These are phyloP conservation scores for Sarcodon aspratus DNA, from an alignment of 768 basidiomycete genomes.

Conservation along the genomic window DNA sequence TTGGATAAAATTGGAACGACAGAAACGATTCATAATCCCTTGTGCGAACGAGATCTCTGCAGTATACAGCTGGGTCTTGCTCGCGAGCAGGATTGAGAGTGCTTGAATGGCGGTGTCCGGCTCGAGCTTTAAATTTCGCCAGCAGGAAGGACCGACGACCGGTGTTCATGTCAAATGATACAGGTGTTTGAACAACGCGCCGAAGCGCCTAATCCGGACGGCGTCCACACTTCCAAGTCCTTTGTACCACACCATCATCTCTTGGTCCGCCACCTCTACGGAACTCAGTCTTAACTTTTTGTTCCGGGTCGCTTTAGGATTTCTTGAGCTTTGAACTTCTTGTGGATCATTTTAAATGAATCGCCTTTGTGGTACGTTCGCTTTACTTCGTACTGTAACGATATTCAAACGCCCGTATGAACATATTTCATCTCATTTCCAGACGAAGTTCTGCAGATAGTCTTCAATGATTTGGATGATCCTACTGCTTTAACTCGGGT, in stretches of 20 bases:
- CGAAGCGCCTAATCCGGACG: no score
- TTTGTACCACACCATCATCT: background rate
- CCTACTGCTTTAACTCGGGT: constrained; percentile 46
- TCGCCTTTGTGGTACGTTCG: constrained; percentile 52
- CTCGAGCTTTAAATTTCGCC: no score
- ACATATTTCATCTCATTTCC: background rate
- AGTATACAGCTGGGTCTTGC: constrained; percentile 32
- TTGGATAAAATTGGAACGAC: constrained; percentile 60
- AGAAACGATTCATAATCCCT: constrained; percentile 79
- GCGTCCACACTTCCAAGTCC: no score
- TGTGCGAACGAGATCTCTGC: constrained; percentile 58
- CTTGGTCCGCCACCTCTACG: background rate
- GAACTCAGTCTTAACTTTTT: no score
- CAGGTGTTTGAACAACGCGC: no score
- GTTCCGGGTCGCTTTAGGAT: background rate
- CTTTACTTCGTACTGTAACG: background rate
- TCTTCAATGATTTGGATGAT: constrained; percentile 63
- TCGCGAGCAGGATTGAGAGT: no score
- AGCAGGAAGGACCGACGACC: no score
- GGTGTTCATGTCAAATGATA: no score
- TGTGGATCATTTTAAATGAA: constrained; percentile 29
- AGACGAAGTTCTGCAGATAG: constrained; percentile 62
- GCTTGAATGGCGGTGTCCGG: no score
- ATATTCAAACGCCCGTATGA: background rate
- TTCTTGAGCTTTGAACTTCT: background rate